Evolutionary conservation across 2,329 filamentous ascomycete species (phyloP), one percentile per base, ranked within the genome.

Genomic region (Herpotrichia juniperi): DNA sequence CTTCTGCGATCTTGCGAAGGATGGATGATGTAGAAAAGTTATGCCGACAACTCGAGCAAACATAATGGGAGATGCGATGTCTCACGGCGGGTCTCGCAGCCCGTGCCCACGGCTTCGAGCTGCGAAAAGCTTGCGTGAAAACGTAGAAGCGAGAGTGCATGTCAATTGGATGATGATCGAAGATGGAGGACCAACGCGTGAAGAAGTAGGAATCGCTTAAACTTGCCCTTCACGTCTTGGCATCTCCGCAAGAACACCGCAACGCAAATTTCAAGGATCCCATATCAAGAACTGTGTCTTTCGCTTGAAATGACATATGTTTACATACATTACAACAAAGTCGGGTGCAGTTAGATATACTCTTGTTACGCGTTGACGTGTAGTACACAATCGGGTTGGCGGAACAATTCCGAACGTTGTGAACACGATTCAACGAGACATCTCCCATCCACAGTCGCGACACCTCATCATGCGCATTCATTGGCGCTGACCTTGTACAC

Each of bases 21-120:
- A 57, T 50, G 6, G 63, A 57, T 12, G 67, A 62, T 1, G 67
- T 61, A 3, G 68, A 68, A 62, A 72, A 71, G 58, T 69, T 67
- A 51, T 57, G 56, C 19, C 62, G 64, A 44, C 68, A 71, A 37
- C 40, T 62, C 39, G 59, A 53, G 40, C 66, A 69, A 9, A 68
- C 53, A 44, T 61, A 67, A 5, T 54, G 59, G 16, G 59, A 42
- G 21, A 59, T 48, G 9, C 55, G 61, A 24, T 49, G 21, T 22
- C 46, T 46, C 0, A 44, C 14, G 1, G 19, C 11, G 3, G 57
- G 46, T 9, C 48, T 35, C 3, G 12, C 24, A 11, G 22, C 24
- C 35, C 42, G 39, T 10, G 44, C 32, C 53, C 54, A 61, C 45
- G 53, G 42, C 14, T 46, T 40, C 17, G 61, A 58, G 50, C 61